Evolutionary conservation across 2,329 filamentous ascomycete species (phyloP).

Genomic region (Colletotrichum tropicale): DNA sequence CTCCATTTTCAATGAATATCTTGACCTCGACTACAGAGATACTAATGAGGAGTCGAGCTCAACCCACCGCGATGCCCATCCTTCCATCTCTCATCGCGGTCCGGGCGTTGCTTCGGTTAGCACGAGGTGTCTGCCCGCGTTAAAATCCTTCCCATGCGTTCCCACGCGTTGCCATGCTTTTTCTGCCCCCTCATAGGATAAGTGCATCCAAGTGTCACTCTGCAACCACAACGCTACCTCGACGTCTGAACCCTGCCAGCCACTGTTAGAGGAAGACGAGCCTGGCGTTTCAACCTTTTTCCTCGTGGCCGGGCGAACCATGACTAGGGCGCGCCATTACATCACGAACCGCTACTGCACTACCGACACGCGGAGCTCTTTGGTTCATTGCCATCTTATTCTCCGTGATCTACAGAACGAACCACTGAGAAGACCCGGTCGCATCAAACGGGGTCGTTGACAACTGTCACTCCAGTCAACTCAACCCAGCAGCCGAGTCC

Average conservation of each 20-base stretch:
- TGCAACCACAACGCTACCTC: neutral
- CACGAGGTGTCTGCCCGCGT: neutral
- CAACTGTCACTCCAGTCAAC: neutral
- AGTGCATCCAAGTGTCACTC: slow-evolving; percentile 5
- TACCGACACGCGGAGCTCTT: neutral
- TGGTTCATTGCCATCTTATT: neutral
- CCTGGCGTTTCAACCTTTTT: slow-evolving; percentile 8
- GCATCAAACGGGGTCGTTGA: neutral
- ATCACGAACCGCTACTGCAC: neutral
- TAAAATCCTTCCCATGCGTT: neutral
- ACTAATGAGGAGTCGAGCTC: neutral
- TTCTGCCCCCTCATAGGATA: neutral
- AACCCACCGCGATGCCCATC: neutral
- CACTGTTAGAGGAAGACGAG: slow-evolving; percentile 15
- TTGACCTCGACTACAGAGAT: neutral
- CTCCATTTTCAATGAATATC: neutral
- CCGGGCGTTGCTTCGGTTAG: neutral
- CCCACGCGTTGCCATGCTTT: neutral
- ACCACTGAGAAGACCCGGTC: neutral
- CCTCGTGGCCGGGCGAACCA: slow-evolving; percentile 1
- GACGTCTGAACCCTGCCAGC: slow-evolving; percentile 10
- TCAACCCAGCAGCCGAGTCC: neutral
- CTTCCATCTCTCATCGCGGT: neutral
- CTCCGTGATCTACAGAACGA: neutral
- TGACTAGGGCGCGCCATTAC: neutral